Percentiles rank a stretch among this genome's conserved stretches.
Evolutionary conservation across 148 eudicot genomes (phyloP).

Genomic region (Talinum fruticosum): DNA sequence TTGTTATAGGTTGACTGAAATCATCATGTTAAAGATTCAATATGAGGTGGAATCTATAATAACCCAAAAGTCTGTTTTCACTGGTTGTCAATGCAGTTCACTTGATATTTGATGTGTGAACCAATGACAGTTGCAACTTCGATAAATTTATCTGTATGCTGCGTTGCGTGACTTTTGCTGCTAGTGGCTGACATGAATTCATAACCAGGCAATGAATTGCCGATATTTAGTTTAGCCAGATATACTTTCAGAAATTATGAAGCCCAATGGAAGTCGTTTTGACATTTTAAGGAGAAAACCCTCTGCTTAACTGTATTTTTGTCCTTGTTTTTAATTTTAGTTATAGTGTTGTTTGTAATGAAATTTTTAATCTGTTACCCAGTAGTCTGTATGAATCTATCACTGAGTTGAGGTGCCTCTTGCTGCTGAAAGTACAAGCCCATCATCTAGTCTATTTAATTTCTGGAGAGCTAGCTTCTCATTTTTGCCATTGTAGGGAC

Average conservation of each 20-base stretch:
- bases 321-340: neutral
- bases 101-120: neutral
- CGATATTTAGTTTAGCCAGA: too few species aligned
- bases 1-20: neutral
- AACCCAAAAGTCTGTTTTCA: neutral
- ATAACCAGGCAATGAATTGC: too few species aligned
- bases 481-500: conserved; percentile 39
- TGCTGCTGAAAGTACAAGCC: neutral
- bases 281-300: neutral
- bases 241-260: too few species aligned
- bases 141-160: neutral
- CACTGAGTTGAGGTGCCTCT: neutral
- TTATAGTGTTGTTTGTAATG: neutral
- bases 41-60: neutral
- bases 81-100: neutral
- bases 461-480: conserved; percentile 30
- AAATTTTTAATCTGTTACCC: neutral
- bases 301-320: neutral
- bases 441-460: neutral
- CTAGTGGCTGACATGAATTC: neutral
- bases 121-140: neutral
- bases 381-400: neutral
- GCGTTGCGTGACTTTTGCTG: neutral
- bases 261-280: too few species aligned
- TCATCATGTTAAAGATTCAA: neutral